These are phyloP conservation scores for Fusarium brevicatenulatum DNA, from an alignment of 2,329 filamentous ascomycete genomes.

Conservation along the genomic window DNA sequence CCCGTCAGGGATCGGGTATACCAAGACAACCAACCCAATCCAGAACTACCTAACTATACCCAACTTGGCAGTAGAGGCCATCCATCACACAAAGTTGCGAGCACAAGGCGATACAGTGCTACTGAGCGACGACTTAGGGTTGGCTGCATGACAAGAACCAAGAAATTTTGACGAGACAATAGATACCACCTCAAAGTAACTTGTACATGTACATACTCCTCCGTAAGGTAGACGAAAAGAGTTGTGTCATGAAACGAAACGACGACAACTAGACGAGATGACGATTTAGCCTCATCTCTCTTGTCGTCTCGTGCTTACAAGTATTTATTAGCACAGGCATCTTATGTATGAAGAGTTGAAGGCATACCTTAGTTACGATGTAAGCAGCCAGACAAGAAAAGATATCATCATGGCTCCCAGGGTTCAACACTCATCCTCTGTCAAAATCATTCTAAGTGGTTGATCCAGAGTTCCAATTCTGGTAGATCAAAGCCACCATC, in stretches of 20 bases:
- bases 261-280: slow-evolving; percentile 16
- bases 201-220: background rate
- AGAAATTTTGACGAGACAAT: background rate
- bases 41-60: background rate
- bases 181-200: background rate
- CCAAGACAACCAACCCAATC: slow-evolving; percentile 2
- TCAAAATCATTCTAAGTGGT: slow-evolving; percentile 7
- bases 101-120: slow-evolving; percentile 1
- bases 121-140: background rate
- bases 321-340: background rate
- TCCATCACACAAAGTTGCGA: slow-evolving; percentile 2
- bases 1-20: slow-evolving; percentile 9
- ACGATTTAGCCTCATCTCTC: background rate
- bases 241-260: slow-evolving; percentile 24
- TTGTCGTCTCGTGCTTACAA: background rate
- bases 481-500: slow-evolving; percentile 23
- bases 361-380: background rate
- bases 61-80: background rate
- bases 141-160: background rate
- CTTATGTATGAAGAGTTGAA: background rate
- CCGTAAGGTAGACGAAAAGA: background rate
- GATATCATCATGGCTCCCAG: background rate
- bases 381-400: background rate
- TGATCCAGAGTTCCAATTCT: slow-evolving; percentile 11
- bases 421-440: background rate